Base-by-base conservation (phyloP, 352 stramenopile genomes). In the Pythium phragmiticola region DNA sequence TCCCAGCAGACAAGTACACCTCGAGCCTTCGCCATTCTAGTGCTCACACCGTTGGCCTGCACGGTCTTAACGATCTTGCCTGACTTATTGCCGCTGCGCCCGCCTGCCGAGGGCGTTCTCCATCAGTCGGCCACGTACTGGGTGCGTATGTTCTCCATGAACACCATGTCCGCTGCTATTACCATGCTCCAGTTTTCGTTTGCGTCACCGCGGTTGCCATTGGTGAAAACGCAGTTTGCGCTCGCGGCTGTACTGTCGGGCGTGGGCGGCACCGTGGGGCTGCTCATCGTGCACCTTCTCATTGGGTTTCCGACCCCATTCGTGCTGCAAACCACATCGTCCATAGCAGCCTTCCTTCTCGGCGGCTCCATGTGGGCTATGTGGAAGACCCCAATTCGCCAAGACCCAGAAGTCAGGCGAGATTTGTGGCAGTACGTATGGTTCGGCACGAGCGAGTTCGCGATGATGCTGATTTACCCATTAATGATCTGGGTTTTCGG, bases 401-500 rank as follows among this genome's bases (percentile, higher is more conserved):
- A 26, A 16, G 33, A 55, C 42, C 8, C 7, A 2, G 14, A 60
- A 7, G 26, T 42, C 2, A 16, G 26, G 17, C 7, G 9, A n/a
- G 49, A 65, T 17, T 34, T 64, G 11, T 13, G 26, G 4, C 49
- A 28, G 4, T 47, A 23, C 16, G 5, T 54, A 16, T 53, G 36
- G 23, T 9, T 52, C 16, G 52, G n/a, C n/a, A 46, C 60, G 7
- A 48, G 26, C 33, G 39, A 60, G 21, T 5, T 56, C 2, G n/a
- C 36, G 16, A 56, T 62, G 52, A 42, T 62, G 11, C 17, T 66
- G 43, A 4, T 69, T 8, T 71, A 69, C 49, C 53, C 63, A 3
- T 2, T 68, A 1, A 50, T 66, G 47, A 58, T 43, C 55, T 60
- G 48, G 5, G 33, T 56, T 4, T 75, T 68, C 45, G 52, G 47